phyloP scores from a whole-genome alignment of 179 eudicot species.

The Vitellaria paradoxa region DNA sequence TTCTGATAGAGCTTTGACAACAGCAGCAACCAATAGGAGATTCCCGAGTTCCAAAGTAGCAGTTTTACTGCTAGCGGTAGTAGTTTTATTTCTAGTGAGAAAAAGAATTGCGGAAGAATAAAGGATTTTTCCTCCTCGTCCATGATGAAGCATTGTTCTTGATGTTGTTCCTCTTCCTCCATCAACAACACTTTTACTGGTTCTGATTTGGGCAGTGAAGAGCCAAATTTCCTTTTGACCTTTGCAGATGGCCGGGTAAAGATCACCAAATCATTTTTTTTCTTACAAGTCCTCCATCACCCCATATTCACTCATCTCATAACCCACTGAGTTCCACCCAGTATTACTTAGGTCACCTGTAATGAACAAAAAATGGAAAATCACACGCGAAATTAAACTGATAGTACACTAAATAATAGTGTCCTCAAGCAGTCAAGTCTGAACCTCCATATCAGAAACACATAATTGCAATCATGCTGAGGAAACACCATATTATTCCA shows the following conservation, averaged over 20 bases:
- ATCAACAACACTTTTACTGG: slow-evolving; percentile 8
- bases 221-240: background rate
- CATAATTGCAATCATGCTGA: no score
- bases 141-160: slow-evolving; percentile 17
- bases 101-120: background rate
- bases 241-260: background rate
- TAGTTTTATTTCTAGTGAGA: slow-evolving; percentile 7
- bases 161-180: slow-evolving; percentile 5
- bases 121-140: slow-evolving; percentile 1
- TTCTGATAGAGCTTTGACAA: slow-evolving; percentile 55
- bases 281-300: background rate
- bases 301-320: background rate
- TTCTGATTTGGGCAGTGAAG: background rate
- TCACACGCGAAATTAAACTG: no score
- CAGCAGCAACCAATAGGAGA: slow-evolving; percentile 52
- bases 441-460: no score
- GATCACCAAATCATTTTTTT: background rate
- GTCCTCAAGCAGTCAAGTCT: no score
- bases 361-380: background rate
- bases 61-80: background rate
- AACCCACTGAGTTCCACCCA: background rate
- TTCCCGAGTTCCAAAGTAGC: slow-evolving; percentile 27
- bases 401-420: background rate
- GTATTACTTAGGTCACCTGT: background rate
- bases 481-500: no score